Conservation (phyloP, 75 land plant species). For the Chamaecyparis obtusa region DNA sequence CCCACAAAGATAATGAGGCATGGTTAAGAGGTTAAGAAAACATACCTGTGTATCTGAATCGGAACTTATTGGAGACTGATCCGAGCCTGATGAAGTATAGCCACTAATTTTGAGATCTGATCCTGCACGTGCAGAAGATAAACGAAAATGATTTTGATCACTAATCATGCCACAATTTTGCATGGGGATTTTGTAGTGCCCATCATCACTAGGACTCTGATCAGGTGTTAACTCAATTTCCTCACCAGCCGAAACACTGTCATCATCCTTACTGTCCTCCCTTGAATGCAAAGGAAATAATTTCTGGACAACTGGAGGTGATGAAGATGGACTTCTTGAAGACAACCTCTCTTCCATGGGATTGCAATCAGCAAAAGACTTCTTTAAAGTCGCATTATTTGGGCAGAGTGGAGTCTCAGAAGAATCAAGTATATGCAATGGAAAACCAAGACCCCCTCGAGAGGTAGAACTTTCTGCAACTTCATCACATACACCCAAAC, state of each 20-base stretch:
- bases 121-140: not conserved
- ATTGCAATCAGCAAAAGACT: slow-evolving; percentile 51
- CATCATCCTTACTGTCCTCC: slow-evolving; percentile 22
- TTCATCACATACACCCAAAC: slow-evolving; percentile 18
- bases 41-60: slow-evolving; percentile 63
- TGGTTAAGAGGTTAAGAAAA: not conserved
- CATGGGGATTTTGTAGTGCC: slow-evolving; percentile 25
- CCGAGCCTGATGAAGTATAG: slow-evolving; percentile 73
- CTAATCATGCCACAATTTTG: slow-evolving; percentile 26
- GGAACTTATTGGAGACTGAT: slow-evolving; percentile 72
- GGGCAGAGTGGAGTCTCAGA: slow-evolving; percentile 43
- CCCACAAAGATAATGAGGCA: not conserved
- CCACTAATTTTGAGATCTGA: slow-evolving; percentile 26
- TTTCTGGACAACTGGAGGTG: slow-evolving; percentile 51
- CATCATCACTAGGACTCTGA: slow-evolving; percentile 19
- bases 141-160: slow-evolving; percentile 21
- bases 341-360: slow-evolving; percentile 53
- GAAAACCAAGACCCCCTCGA: slow-evolving; percentile 16
- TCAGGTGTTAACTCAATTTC: slow-evolving; percentile 21
- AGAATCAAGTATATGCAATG: slow-evolving; percentile 46
- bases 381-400: slow-evolving; percentile 26
- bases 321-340: slow-evolving; percentile 26
- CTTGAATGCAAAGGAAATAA: slow-evolving; percentile 51
- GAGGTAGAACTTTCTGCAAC: slow-evolving; percentile 25
- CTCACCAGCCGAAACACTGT: slow-evolving; percentile 12